A percentile compares a stretch with the other conserved stretches of the same genome.
phyloP scores from a whole-genome alignment of 768 basidiomycete genomes.

The Tulasnella sp. region DNA sequence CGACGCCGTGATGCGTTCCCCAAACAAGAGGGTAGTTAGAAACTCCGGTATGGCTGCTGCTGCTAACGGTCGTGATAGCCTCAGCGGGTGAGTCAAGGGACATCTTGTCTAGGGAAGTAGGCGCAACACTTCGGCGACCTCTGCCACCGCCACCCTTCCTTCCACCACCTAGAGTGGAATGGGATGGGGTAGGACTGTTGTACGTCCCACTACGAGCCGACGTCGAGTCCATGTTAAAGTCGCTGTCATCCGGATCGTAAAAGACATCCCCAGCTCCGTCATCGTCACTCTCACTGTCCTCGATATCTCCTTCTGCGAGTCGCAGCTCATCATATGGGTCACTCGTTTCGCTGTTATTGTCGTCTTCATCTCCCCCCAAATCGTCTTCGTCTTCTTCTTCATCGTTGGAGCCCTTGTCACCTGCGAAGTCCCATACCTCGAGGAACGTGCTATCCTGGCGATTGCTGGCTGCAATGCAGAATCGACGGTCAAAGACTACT shows the following conservation, averaged over 20 bases:
- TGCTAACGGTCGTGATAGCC: neutral
- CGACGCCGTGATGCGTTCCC: neutral
- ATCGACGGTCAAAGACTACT: conserved; percentile 89
- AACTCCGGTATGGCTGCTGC: neutral
- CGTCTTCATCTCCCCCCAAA: conserved; percentile 25
- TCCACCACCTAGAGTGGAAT: neutral
- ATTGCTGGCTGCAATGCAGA: conserved; percentile 93
- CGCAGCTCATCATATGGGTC: conserved; percentile 27
- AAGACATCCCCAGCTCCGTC: conserved; percentile 44
- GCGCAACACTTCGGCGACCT: neutral
- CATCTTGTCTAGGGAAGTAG: neutral
- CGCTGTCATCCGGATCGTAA: conserved; percentile 18
- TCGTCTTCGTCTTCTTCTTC: conserved; percentile 40
- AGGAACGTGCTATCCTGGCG: conserved; percentile 70
- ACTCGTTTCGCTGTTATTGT: conserved; percentile 25
- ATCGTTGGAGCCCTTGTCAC: conserved; percentile 50
- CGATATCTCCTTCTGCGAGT: conserved; percentile 51
- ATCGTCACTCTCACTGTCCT: conserved; percentile 55
- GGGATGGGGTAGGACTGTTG: conserved; percentile 21
- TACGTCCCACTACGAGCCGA: conserved; percentile 2
- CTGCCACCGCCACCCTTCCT: neutral
- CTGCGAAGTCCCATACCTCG: conserved; percentile 89
- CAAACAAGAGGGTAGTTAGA: neutral
- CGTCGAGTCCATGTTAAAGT: conserved; percentile 23
- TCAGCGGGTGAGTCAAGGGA: neutral